These are phyloP conservation scores for Scheffersomyces titani DNA, from an alignment of 1,139 yeast species.

Conservation along the genomic window DNA sequence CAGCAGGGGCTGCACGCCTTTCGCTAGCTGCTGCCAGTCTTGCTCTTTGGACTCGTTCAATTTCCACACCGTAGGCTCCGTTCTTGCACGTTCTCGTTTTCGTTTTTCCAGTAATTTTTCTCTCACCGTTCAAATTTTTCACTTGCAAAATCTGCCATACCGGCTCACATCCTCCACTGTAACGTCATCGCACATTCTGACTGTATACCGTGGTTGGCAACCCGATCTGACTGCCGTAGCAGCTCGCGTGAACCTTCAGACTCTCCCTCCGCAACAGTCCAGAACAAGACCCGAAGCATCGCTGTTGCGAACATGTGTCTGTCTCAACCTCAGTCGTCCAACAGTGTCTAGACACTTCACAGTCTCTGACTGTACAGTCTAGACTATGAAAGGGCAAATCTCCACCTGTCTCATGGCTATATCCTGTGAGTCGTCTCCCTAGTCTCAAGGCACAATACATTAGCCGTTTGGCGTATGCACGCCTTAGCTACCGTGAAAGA, in stretches of 20 bases:
- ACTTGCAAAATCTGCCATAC: background rate
- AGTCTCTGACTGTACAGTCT: background rate
- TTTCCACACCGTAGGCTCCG: too few relatives aligned
- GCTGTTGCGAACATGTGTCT: too few relatives aligned
- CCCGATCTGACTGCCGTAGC: background rate
- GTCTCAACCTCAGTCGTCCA: too few relatives aligned
- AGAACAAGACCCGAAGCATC: background rate
- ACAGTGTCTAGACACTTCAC: too few relatives aligned
- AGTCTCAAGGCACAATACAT: background rate
- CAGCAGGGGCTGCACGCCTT: background rate
- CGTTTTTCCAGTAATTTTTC: background rate
- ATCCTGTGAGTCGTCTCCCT: background rate
- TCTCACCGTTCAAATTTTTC: background rate
- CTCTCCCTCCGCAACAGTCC: background rate
- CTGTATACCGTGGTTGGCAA: background rate
- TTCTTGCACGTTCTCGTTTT: background rate
- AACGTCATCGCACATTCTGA: background rate
- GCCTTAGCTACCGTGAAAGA: background rate
- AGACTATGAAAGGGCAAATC: background rate
- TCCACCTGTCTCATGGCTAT: background rate
- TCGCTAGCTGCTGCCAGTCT: background rate
- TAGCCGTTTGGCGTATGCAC: background rate
- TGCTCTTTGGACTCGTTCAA: too few relatives aligned
- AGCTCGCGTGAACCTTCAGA: background rate
- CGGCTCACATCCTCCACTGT: background rate